phyloP scores from a whole-genome alignment of 176 grass and related monocot genomes.

The Aechmea fasciata region DNA sequence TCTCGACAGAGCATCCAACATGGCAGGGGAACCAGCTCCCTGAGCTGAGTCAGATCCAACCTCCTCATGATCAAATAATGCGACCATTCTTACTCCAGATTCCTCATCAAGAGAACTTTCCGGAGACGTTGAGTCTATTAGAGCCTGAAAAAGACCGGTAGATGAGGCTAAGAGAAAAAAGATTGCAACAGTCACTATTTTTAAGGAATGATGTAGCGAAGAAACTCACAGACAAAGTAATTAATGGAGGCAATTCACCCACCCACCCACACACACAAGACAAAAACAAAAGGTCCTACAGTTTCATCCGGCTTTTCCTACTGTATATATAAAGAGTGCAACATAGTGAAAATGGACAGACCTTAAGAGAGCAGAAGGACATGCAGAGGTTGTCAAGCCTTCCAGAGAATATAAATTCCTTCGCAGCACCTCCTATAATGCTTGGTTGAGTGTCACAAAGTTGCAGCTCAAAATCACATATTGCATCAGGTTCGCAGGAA shows the following conservation, averaged over 20 bases:
- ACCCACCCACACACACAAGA: too few relatives aligned
- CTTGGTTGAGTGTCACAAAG: slow-evolving; percentile 93
- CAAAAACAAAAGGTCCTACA: neutral
- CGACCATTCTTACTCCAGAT: slow-evolving; percentile 86
- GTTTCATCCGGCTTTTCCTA: neutral
- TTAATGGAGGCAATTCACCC: too few relatives aligned
- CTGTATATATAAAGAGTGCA: neutral
- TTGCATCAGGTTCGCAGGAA: slow-evolving; percentile 57
- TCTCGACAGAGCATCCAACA: slow-evolving; percentile 95
- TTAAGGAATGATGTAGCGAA: too few relatives aligned
- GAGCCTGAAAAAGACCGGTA: slow-evolving; percentile 46
- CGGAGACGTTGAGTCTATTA: slow-evolving; percentile 66
- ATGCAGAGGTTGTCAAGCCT: slow-evolving; percentile 99
- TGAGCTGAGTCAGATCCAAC: slow-evolving; percentile 95
- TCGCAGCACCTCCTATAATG: slow-evolving; percentile 64
- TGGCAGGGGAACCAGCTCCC: slow-evolving; percentile 86
- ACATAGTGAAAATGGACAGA: slow-evolving; percentile 18
- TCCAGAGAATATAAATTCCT: slow-evolving; percentile 97
- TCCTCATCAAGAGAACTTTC: slow-evolving; percentile 55
- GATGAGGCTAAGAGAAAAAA: neutral
- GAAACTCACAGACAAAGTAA: too few relatives aligned
- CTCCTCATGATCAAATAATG: slow-evolving; percentile 95
- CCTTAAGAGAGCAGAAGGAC: slow-evolving; percentile 93
- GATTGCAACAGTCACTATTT: too few relatives aligned
- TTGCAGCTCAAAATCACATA: slow-evolving; percentile 93